Evolutionary conservation across 257 asterid species (phyloP).

Genomic region (Jacaranda mimosifolia): DNA sequence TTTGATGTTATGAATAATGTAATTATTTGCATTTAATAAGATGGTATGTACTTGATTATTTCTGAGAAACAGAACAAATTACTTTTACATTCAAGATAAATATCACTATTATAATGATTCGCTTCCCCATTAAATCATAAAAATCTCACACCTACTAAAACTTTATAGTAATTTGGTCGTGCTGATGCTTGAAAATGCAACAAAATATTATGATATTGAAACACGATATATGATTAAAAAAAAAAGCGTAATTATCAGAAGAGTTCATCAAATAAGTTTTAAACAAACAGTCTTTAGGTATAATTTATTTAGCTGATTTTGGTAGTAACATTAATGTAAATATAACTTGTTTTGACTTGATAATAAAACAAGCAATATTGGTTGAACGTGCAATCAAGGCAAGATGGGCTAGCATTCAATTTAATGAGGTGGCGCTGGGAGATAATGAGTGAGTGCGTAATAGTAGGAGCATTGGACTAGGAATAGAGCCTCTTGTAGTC

Average conservation of each 20-base stretch:
- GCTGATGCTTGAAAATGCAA: too few relatives aligned
- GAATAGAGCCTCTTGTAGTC: constrained; percentile 36
- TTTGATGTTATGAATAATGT: too few relatives aligned
- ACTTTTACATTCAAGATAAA: background rate
- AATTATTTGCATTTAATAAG: too few relatives aligned
- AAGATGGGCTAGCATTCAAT: constrained; percentile 50
- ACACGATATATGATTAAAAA: too few relatives aligned
- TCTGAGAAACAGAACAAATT: background rate
- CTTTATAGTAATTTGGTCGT: too few relatives aligned
- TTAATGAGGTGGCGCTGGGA: constrained; percentile 25
- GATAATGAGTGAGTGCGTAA: constrained; percentile 33
- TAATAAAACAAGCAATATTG: constrained; percentile 28
- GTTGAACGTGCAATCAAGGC: constrained; percentile 40
- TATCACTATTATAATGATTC: too few relatives aligned
- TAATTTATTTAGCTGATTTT: constrained; percentile 23
- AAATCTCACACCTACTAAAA: too few relatives aligned
- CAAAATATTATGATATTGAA: too few relatives aligned
- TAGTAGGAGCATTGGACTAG: background rate
- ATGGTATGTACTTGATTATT: too few relatives aligned
- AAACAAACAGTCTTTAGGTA: background rate
- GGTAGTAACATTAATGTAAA: constrained; percentile 1
- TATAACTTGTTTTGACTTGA: constrained; percentile 25
- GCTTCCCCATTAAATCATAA: too few relatives aligned
- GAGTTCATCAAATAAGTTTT: too few relatives aligned
- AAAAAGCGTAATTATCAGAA: too few relatives aligned